Conservation (phyloP, 2,329 filamentous ascomycete species). For the Claviceps pazoutovae region DNA sequence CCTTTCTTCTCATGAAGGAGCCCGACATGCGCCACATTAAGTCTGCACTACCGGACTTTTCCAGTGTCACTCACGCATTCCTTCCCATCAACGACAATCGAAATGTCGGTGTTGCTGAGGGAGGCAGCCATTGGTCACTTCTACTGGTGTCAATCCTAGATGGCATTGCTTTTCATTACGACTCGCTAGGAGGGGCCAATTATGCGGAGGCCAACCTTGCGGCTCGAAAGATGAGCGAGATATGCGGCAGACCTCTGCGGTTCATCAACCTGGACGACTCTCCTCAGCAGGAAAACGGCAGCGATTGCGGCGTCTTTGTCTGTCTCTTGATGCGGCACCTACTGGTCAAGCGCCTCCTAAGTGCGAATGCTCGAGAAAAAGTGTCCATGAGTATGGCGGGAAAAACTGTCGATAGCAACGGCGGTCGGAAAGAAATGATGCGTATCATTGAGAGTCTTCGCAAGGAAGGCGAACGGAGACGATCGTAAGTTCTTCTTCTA, state of each 20-base stretch:
- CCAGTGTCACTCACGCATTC: conserved; percentile 77
- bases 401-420: conserved; percentile 66
- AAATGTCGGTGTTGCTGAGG: conserved; percentile 65
- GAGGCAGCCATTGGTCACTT: conserved; percentile 87
- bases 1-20: conserved; percentile 75
- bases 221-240: conserved; percentile 50
- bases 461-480: conserved; percentile 72
- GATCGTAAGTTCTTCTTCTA: conserved; percentile 48
- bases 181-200: conserved; percentile 69
- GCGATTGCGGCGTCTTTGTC: conserved; percentile 91
- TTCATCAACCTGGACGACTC: conserved; percentile 76
- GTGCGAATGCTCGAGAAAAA: conserved; percentile 68
- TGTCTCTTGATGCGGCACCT: conserved; percentile 91
- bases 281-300: conserved; percentile 83
- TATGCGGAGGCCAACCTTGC: conserved; percentile 56
- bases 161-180: conserved; percentile 90
- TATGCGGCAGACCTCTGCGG: conserved; percentile 53
- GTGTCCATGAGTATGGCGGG: conserved; percentile 88
- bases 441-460: conserved; percentile 75
- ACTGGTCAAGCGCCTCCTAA: conserved; percentile 70
- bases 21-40: conserved; percentile 40
- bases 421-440: conserved; percentile 80
- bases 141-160: conserved; percentile 82
- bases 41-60: conserved; percentile 68
- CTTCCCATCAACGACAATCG: conserved; percentile 85